Evolutionary conservation across 768 basidiomycete species (phyloP), one percentile per base, ranked within the genome.

Genomic region (Rhizopogon salebrosus): DNA sequence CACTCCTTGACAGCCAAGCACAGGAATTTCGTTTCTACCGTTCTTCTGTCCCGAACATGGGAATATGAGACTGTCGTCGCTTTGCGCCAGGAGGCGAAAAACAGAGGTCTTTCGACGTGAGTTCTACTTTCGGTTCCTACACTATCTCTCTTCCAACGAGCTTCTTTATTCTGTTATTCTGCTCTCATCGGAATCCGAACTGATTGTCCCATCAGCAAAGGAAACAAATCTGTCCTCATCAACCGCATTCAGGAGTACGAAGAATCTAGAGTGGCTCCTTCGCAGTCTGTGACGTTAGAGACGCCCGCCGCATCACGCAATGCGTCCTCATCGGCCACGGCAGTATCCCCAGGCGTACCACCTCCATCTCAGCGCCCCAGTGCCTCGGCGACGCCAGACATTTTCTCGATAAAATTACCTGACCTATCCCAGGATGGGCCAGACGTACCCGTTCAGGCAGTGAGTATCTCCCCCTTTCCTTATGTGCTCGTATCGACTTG

Each of bases 221-320:
- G 84, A 3, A 82, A 74, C 65, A 88, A 87, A 65, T 69, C 79
- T 3, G 72, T 71, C 3, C 66, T 87, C 27, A 72, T 84, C 54
- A 61, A 76, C 36, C 78, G 82, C 50, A 70, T 87, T 45, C 72
- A 78, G 56, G 73, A 80, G 59, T 70, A 77, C 43, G 81, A 84
- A 40, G 64, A 70, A 29, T 59, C 57, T 48, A 65, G 55, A 39
- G 54, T 60, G 36, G 57, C 61, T 36, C 27, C 60, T 31, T 58
- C 60, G 16, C 55, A 52, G 35, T 54, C 62, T 53, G 60, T 62
- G 34, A 62, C 49, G 46, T 31, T 31, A 34, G 56, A 29, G 39
- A 63, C 46, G 20, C 64, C 39, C 54, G 64, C 41, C 57, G 63
- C 43, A 5, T 60, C 64, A 23, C 60, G 64, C 41, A 61, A 59